Percentiles rank a stretch among this genome's conserved stretches.
Evolutionary conservation across 805 yeast species (phyloP).

Genomic region (Yamadazyma ubonensis): DNA sequence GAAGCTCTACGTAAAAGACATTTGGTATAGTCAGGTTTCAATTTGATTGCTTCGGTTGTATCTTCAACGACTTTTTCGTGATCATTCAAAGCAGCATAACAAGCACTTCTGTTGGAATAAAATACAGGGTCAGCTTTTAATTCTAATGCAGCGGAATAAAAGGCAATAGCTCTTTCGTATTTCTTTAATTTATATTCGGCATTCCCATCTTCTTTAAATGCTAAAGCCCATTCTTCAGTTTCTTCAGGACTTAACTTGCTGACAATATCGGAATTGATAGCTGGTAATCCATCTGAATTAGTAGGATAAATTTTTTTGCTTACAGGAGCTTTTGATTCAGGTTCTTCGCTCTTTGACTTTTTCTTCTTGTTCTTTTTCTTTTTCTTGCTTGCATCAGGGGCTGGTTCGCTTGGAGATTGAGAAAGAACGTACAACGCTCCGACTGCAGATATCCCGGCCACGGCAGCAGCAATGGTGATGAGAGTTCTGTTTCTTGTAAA

Average conservation of each 20-base stretch:
- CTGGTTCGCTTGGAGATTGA: conserved; percentile 16
- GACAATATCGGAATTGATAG: conserved; percentile 47
- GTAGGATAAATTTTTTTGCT: conserved; percentile 47
- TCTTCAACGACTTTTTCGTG: conserved; percentile 84
- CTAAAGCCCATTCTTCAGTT: conserved; percentile 64
- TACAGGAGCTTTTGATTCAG: conserved; percentile 17
- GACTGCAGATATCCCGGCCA: conserved; percentile 62
- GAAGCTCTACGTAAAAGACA: conserved; percentile 91
- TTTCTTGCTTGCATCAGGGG: conserved; percentile 28
- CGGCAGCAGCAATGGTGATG: conserved; percentile 53
- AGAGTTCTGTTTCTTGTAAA: conserved; percentile 60
- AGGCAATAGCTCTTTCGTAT: conserved; percentile 72
- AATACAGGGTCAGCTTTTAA: conserved; percentile 82
- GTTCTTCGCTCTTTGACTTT: conserved; percentile 28
- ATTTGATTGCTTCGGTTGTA: conserved; percentile 78
- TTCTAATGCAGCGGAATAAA: conserved; percentile 74
- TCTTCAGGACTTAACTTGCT: conserved; percentile 47
- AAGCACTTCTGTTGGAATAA: conserved; percentile 95
- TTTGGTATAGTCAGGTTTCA: conserved; percentile 88
- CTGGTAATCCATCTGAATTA: conserved; percentile 56
- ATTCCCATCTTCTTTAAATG: conserved; percentile 90
- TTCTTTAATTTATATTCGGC: conserved; percentile 67
- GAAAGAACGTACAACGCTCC: conserved; percentile 52
- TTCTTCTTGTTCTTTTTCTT: conserved; percentile 49
- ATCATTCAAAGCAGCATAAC: conserved; percentile 79